Conservation (phyloP, 1,139 yeast species). For the Spathaspora sp. region DNA sequence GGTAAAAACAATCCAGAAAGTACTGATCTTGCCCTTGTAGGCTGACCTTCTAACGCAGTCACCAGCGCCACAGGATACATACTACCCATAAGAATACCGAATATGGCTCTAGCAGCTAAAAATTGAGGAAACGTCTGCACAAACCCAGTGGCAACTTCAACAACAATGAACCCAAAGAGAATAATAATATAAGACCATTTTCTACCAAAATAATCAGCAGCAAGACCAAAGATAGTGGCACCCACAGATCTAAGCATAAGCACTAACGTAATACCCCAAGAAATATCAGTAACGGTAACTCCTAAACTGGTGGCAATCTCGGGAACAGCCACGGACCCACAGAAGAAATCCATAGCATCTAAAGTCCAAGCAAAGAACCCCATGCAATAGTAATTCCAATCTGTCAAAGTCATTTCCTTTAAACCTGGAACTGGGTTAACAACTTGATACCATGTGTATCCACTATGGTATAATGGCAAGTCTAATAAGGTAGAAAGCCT, state of each 20-base stretch:
- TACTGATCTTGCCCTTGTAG: constrained; percentile 33
- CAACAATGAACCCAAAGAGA: constrained; percentile 49
- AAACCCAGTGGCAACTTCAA: constrained; percentile 75
- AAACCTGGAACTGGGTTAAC: constrained; percentile 37
- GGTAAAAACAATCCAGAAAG: constrained; percentile 40
- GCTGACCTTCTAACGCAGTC: constrained; percentile 37
- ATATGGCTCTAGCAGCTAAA: constrained; percentile 53
- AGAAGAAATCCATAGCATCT: constrained; percentile 79
- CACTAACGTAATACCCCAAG: constrained; percentile 82
- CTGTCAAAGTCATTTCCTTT: constrained; percentile 25
- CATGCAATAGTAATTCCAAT: constrained; percentile 59
- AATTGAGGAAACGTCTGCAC: constrained; percentile 63
- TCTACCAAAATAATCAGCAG: constrained; percentile 70
- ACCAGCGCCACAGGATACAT: constrained; percentile 33
- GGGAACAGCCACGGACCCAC: constrained; percentile 61
- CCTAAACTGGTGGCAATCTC: constrained; percentile 54
- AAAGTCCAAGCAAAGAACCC: constrained; percentile 77
- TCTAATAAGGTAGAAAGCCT: constrained; percentile 26
- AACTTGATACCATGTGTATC: constrained; percentile 17
- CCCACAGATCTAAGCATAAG: constrained; percentile 81
- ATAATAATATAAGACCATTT: constrained; percentile 66
- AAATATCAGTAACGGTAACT: constrained; percentile 50
- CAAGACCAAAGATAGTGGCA: constrained; percentile 65
- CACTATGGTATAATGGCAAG: constrained; percentile 17
- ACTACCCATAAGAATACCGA: constrained; percentile 43